These are phyloP conservation scores for Neurospora pannonica DNA, from an alignment of 495 filamentous ascomycete species.

Conservation along the genomic window DNA sequence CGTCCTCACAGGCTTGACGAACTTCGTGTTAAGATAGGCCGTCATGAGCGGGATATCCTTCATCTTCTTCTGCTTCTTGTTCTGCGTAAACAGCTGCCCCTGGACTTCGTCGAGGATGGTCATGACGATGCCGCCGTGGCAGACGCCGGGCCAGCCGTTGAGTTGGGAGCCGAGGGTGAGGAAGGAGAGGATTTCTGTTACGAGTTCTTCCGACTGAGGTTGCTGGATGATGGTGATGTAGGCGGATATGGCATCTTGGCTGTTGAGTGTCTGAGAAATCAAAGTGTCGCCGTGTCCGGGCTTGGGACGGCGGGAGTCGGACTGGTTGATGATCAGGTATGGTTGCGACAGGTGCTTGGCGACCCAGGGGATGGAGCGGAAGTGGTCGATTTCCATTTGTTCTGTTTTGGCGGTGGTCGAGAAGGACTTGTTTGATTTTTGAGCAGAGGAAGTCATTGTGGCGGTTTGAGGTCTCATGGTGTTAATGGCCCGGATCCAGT, in stretches of 20 bases:
- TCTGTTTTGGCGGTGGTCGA: background rate
- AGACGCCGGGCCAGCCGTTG: constrained; percentile 47
- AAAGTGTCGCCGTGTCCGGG: constrained; percentile 41
- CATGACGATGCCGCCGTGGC: constrained; percentile 54
- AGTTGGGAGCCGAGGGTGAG: constrained; percentile 45
- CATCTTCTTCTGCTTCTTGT: constrained; percentile 24
- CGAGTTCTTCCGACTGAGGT: constrained; percentile 10
- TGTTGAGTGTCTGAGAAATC: constrained; percentile 46
- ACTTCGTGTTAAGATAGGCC: constrained; percentile 49
- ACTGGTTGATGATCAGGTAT: constrained; percentile 8
- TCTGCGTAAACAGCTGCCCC: constrained; percentile 41
- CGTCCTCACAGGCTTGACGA: constrained; percentile 43
- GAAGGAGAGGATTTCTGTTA: constrained; percentile 36
- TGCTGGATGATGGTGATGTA: constrained; percentile 38
- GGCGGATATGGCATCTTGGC: constrained; percentile 37
- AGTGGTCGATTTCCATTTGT: constrained; percentile 30
- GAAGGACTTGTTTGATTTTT: background rate
- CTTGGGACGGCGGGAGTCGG: constrained; percentile 36
- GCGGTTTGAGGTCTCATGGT: background rate
- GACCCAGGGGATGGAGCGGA: constrained; percentile 50
- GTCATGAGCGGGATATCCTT: constrained; percentile 33
- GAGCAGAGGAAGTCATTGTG: background rate
- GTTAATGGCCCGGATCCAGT: background rate
- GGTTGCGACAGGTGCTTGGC: constrained; percentile 35
- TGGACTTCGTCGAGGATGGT: constrained; percentile 47